These are phyloP conservation scores for Alternaria sp. DNA, from an alignment of 2,329 filamentous ascomycete genomes.

Conservation along the genomic window DNA sequence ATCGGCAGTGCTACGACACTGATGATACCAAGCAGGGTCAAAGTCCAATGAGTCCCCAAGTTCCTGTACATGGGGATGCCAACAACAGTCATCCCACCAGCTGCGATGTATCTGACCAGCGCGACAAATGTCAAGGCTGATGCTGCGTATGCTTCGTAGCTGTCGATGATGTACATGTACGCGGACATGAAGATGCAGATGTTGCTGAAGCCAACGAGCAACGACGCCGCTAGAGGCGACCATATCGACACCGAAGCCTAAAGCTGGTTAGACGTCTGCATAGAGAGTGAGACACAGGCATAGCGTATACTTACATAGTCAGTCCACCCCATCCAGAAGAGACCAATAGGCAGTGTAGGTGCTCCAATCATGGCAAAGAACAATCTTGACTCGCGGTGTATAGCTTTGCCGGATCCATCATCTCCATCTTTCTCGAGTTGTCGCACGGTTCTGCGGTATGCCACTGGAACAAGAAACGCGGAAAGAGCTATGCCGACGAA, in stretches of 20 bases:
- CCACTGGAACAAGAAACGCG: conserved; percentile 50
- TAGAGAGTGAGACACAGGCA: background rate
- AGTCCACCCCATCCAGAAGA: conserved; percentile 68
- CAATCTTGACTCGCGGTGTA: conserved; percentile 61
- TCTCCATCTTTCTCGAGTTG: conserved; percentile 43
- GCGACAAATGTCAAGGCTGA: conserved; percentile 54
- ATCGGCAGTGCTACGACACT: conserved; percentile 45
- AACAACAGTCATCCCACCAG: conserved; percentile 51
- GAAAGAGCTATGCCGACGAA: conserved; percentile 51
- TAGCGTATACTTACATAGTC: conserved; percentile 35
- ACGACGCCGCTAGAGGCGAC: conserved; percentile 51
- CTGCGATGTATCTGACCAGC: conserved; percentile 49
- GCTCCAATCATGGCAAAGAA: conserved; percentile 60
- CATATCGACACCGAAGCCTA: conserved; percentile 5
- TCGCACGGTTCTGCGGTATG: conserved; percentile 43
- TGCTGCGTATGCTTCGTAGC: conserved; percentile 61
- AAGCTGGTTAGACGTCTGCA: background rate
- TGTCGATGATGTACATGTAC: conserved; percentile 65
- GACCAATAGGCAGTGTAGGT: conserved; percentile 56
- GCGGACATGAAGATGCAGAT: conserved; percentile 52
- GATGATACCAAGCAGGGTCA: conserved; percentile 43
- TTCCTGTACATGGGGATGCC: conserved; percentile 50
- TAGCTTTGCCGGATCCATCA: conserved; percentile 42
- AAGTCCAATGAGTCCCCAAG: conserved; percentile 43
- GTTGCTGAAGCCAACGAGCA: conserved; percentile 35